Evolutionary conservation across 257 asterid genomes (phyloP).

Genomic region (Penstemon newberryi): DNA sequence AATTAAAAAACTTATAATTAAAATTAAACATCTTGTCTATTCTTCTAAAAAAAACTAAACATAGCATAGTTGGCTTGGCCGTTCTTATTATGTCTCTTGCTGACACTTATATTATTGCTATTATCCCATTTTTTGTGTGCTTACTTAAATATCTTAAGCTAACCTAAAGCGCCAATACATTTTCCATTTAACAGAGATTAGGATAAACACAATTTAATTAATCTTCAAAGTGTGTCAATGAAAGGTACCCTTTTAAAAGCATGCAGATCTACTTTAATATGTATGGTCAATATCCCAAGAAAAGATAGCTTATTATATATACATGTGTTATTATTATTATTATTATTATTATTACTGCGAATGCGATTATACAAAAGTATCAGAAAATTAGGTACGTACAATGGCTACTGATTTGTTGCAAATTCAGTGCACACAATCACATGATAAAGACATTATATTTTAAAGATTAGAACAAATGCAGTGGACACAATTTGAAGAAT

Average conservation of each 20-base stretch:
- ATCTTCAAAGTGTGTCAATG: not conserved
- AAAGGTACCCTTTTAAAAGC: not conserved
- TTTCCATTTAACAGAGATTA: not conserved
- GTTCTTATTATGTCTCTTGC: not conserved
- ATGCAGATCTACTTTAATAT: not conserved
- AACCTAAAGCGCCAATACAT: not conserved
- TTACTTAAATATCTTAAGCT: not conserved
- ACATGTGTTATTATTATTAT: not conserved
- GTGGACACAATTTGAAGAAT: constrained; percentile 1
- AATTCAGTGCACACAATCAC: constrained; percentile 40
- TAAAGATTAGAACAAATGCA: constrained; percentile 5
- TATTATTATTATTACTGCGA: not conserved
- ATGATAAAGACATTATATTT: constrained; percentile 9
- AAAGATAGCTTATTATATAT: not conserved
- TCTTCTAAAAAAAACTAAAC: too few relatives aligned
- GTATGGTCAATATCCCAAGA: not conserved
- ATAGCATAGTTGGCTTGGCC: too few relatives aligned
- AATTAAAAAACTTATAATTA: too few relatives aligned
- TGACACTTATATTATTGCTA: not conserved
- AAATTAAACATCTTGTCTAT: too few relatives aligned
- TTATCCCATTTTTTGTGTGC: not conserved
- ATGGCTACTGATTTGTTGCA: constrained; percentile 16
- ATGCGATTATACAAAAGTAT: constrained; percentile 4
- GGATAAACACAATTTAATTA: not conserved
- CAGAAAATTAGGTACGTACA: constrained; percentile 17